phyloP scores from a whole-genome alignment of 106 monocot species.

The Dendrobium catenatum region DNA sequence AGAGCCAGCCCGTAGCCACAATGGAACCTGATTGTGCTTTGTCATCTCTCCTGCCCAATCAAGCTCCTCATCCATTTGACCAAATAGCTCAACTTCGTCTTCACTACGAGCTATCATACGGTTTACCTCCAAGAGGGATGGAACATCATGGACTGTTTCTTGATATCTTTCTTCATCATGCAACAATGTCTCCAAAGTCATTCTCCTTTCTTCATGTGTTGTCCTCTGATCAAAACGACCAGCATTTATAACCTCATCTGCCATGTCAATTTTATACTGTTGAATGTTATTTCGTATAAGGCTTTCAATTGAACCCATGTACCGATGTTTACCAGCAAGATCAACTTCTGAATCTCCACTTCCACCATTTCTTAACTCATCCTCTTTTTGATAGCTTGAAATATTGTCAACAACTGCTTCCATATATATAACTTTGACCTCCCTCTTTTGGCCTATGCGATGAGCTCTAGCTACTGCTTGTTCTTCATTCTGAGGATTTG shows the following conservation, averaged over 20 bases:
- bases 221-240: slow-evolving; percentile 98
- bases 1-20: slow-evolving; percentile 79
- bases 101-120: slow-evolving; percentile 91
- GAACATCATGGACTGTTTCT: slow-evolving; percentile 93
- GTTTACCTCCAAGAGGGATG: slow-evolving; percentile 83
- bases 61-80: slow-evolving; percentile 99
- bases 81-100: slow-evolving; percentile 90
- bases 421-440: slow-evolving; percentile 97
- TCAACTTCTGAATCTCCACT: slow-evolving; percentile 74
- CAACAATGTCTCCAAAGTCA: slow-evolving; percentile 85
- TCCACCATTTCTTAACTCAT: slow-evolving; percentile 80
- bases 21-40: slow-evolving; percentile 73
- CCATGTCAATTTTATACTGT: slow-evolving; percentile 98
- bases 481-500: slow-evolving; percentile 98
- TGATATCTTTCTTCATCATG: slow-evolving; percentile 98
- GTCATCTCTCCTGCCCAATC: slow-evolving; percentile 88
- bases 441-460: slow-evolving; percentile 90
- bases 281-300: slow-evolving; percentile 95
- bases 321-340: slow-evolving; percentile 92
- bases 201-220: slow-evolving; percentile 94
- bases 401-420: slow-evolving; percentile 96
- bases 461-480: slow-evolving; percentile 98
- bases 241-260: slow-evolving; percentile 98
- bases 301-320: slow-evolving; percentile 90
- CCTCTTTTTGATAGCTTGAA: slow-evolving; percentile 90